Conservation (phyloP, 2,329 filamentous ascomycete genomes). For the Delphinella strobiligena region DNA sequence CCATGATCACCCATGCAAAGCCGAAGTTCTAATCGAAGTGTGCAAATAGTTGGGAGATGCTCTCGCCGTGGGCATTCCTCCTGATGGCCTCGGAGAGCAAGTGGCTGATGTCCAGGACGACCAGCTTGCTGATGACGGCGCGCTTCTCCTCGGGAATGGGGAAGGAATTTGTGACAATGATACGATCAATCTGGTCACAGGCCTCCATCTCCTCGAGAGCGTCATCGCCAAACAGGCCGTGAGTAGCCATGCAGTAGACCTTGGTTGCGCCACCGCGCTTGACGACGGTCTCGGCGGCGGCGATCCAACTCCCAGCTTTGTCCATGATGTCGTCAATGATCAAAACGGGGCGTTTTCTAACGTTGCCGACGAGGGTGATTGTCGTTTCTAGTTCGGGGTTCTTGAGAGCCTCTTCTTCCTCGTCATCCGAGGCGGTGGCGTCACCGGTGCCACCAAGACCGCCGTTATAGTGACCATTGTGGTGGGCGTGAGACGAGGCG, state of each 20-base stretch:
- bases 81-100: constrained; percentile 85
- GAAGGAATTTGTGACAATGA: constrained; percentile 95
- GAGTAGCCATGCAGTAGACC: constrained; percentile 95
- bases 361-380: constrained; percentile 94
- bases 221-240: constrained; percentile 85
- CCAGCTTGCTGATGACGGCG: constrained; percentile 64
- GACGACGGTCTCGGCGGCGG: constrained; percentile 89
- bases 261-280: constrained; percentile 85
- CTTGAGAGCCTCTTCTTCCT: constrained; percentile 82
- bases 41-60: constrained; percentile 45
- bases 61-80: constrained; percentile 92
- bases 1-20: neutral
- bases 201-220: constrained; percentile 80
- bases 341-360: constrained; percentile 76
- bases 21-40: constrained; percentile 20
- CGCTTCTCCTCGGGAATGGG: constrained; percentile 69
- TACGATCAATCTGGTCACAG: constrained; percentile 85
- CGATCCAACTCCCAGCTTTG: constrained; percentile 93
- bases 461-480: too few species aligned
- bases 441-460: constrained; percentile 77
- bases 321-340: constrained; percentile 99
- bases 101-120: constrained; percentile 79
- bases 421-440: constrained; percentile 70
- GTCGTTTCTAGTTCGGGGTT: constrained; percentile 79
- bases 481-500: constrained; percentile 50